Evolutionary conservation across 225 moss, liverwort and hornwort genomes (phyloP).

Genomic region (Physcomitrellopsis africana): DNA sequence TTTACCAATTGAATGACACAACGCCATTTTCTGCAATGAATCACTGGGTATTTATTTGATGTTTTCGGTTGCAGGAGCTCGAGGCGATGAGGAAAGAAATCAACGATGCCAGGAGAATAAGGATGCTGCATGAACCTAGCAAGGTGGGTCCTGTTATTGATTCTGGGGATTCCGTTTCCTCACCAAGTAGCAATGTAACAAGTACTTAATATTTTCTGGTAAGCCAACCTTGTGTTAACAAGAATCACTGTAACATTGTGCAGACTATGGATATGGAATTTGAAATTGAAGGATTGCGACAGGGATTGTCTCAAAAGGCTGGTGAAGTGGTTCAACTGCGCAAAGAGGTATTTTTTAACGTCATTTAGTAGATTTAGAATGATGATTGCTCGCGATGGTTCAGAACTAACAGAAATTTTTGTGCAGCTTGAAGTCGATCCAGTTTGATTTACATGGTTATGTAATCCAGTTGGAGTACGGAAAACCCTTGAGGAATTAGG

Average conservation of each 20-base stretch:
- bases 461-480: too few species aligned
- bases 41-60: not conserved
- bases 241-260: not conserved
- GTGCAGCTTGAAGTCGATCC: not conserved
- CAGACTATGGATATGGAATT: constrained; percentile 93
- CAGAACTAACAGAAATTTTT: not conserved
- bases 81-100: constrained; percentile 80
- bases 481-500: too few species aligned
- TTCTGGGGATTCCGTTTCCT: not conserved
- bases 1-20: too few species aligned
- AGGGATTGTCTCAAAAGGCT: constrained; percentile 70
- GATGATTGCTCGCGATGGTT: not conserved
- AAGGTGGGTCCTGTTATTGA: constrained; percentile 50
- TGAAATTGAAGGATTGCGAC: constrained; percentile 77
- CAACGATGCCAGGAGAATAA: constrained; percentile 85
- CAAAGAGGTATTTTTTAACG: constrained; percentile 46
- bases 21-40: too few species aligned
- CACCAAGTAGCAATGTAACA: not conserved
- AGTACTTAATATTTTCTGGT: constrained; percentile 3
- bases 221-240: not conserved
- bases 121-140: constrained; percentile 90
- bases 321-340: constrained; percentile 64
- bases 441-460: too few species aligned
- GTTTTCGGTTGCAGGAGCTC: constrained; percentile 58
- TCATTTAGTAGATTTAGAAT: too few species aligned